These are phyloP conservation scores for Coemansia sp. DNA, from an alignment of 192 early-diverging fungal species.

Conservation along the genomic window DNA sequence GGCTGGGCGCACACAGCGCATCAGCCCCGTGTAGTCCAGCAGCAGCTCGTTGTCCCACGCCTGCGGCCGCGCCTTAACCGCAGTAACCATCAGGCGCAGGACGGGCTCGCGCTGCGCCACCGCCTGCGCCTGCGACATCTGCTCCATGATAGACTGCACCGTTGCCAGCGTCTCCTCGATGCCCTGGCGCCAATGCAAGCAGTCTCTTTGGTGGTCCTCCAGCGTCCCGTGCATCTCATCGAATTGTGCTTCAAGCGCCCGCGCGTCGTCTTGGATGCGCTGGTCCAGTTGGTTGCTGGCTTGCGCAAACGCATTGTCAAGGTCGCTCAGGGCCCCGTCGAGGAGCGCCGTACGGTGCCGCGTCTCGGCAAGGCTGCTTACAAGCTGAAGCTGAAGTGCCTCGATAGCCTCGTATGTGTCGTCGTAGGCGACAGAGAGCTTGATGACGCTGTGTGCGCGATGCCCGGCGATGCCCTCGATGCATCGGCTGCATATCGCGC, in stretches of 20 bases:
- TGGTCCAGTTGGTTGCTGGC: conserved; percentile 15
- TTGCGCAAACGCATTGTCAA: conserved; percentile 7
- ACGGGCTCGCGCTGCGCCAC: conserved; percentile 27
- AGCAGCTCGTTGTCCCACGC: conserved; percentile 6
- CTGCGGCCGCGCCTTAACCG: conserved; percentile 15
- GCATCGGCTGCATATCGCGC: conserved; percentile 41
- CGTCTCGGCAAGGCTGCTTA: conserved; percentile 30
- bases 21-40: not conserved
- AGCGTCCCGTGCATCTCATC: conserved; percentile 2
- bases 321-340: conserved; percentile 2
- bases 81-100: conserved; percentile 15
- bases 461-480: conserved; percentile 6
- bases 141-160: conserved; percentile 47
- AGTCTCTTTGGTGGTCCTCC: conserved; percentile 1
- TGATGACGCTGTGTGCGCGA: conserved; percentile 18
- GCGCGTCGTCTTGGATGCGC: not conserved
- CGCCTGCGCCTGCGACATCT: conserved; percentile 37
- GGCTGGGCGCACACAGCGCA: conserved; percentile 9
- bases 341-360: conserved; percentile 31
- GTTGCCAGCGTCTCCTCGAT: conserved; percentile 29
- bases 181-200: conserved; percentile 28
- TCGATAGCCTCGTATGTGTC: conserved; percentile 51
- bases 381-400: conserved; percentile 29
- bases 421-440: conserved; percentile 47
- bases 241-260: not conserved